Base-by-base conservation (phyloP, 1,284 basidiomycete genomes). In the Microstroma glucosiphilum region DNA sequence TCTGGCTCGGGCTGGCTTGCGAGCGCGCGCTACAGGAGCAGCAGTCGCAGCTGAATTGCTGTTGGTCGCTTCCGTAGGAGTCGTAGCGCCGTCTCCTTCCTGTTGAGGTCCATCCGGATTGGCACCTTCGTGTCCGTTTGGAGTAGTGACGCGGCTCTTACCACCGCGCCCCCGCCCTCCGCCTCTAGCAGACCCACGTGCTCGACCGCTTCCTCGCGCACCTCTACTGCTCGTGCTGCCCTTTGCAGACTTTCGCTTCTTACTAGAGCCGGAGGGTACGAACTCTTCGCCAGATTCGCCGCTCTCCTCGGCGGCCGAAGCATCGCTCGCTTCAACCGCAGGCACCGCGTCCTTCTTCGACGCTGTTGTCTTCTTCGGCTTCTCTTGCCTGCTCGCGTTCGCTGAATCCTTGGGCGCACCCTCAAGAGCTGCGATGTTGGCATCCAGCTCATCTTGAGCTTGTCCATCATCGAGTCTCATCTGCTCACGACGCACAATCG, bases 391-490 rank as follows among this genome's bases (percentile, higher is more conserved):
- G 30, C 9, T 37, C 9, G 30, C 56, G 30, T 37, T 37, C 9
- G 30, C 9, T 3, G 30, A 4, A 37, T 9, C 30, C 30, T 37
- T 37, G 30, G 30, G 30, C 1, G 59, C 41, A 15, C 66, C 67
- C 41, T 71, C 67, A 15, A 69, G 58, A 21, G 65, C 69, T 40
- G 64, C 67, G 30, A 69, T 66, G 19, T 67, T 64, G 2, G 67
- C 67, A 54, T 71, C 69, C 41, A 71, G 53, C 23, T 69, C 67
- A 1, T 59, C 63, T 2, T 56, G 48, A 15, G n/a, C 54, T 17
- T 58, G 60, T 25, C 17, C 37, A n/a, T 23, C 56, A 1, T 46
- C 43, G 2, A 43, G 19, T 25, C 15, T 56, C 30, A 12, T 21
- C 46, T 57, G 53, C 9, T 71, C 64, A 17, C 66, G 56, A 6